These are phyloP conservation scores for Hymenoscyphus scutula DNA, from an alignment of 2,329 filamentous ascomycete species.

Conservation along the genomic window DNA sequence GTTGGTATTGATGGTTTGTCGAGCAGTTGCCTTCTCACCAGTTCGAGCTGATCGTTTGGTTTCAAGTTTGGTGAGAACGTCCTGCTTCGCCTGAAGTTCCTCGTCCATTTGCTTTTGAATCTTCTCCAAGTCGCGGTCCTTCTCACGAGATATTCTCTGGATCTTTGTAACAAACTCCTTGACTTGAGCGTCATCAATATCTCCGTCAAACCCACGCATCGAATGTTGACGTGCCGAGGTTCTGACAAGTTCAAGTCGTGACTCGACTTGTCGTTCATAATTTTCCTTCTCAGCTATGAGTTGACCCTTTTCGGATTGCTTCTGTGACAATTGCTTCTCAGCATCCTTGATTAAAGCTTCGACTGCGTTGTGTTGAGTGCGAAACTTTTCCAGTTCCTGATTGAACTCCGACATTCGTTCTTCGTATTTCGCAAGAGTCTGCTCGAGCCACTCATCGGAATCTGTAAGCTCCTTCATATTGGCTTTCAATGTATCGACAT, in stretches of 20 bases:
- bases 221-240: conserved; percentile 73
- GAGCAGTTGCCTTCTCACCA: conserved; percentile 72
- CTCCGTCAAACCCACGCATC: conserved; percentile 80
- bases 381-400: conserved; percentile 61
- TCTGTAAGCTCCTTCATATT: conserved; percentile 77
- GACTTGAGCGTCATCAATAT: conserved; percentile 71
- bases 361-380: conserved; percentile 64
- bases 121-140: conserved; percentile 74
- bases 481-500: conserved; percentile 65
- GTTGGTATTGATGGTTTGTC: conserved; percentile 68
- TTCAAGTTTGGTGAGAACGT: conserved; percentile 68
- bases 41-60: conserved; percentile 68
- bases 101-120: conserved; percentile 69
- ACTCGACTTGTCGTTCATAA: conserved; percentile 75
- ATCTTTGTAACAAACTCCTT: conserved; percentile 76
- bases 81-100: conserved; percentile 73
- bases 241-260: conserved; percentile 71
- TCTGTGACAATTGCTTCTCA: conserved; percentile 48
- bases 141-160: conserved; percentile 71
- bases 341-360: conserved; percentile 46
- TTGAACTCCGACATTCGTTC: conserved; percentile 66
- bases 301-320: conserved; percentile 68
- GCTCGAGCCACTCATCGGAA: conserved; percentile 71
- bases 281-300: conserved; percentile 83
- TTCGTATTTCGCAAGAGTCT: conserved; percentile 73